phyloP scores from a whole-genome alignment of 164 flowering plant species.

The Pachysandra terminalis region DNA sequence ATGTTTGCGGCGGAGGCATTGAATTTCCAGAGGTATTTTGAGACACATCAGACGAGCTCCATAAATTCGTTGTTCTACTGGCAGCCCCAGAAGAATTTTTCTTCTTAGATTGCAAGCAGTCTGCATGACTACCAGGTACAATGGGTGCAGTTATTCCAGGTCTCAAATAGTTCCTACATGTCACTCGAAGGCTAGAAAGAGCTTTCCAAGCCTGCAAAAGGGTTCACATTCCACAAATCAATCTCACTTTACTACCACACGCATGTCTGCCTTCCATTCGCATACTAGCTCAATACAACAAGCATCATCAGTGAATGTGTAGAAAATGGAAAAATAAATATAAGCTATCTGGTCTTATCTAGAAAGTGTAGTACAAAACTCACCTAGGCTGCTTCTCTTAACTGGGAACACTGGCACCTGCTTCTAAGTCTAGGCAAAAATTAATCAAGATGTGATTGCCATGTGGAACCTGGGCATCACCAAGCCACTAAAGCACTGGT shows the following conservation, averaged over 20 bases:
- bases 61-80: constrained; percentile 23
- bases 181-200: constrained; percentile 54
- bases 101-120: constrained; percentile 8
- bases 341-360: not conserved
- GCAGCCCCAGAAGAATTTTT: constrained; percentile 15
- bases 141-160: constrained; percentile 65
- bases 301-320: not conserved
- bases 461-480: too few species aligned
- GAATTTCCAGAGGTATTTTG: constrained; percentile 11
- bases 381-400: too few species aligned
- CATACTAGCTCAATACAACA: not conserved
- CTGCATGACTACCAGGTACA: constrained; percentile 23
- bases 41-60: constrained; percentile 26
- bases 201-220: constrained; percentile 78
- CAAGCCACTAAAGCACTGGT: too few species aligned
- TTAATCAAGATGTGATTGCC: too few species aligned
- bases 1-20: constrained; percentile 17
- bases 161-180: constrained; percentile 50
- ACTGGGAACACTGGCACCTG: too few species aligned
- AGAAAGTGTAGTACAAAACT: too few species aligned
- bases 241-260: not conserved
- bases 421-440: too few species aligned
- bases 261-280: not conserved
- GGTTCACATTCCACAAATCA: not conserved
- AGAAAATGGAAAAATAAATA: not conserved